Conservation (phyloP, 208 protist species). For the Naegleria fowleri region DNA sequence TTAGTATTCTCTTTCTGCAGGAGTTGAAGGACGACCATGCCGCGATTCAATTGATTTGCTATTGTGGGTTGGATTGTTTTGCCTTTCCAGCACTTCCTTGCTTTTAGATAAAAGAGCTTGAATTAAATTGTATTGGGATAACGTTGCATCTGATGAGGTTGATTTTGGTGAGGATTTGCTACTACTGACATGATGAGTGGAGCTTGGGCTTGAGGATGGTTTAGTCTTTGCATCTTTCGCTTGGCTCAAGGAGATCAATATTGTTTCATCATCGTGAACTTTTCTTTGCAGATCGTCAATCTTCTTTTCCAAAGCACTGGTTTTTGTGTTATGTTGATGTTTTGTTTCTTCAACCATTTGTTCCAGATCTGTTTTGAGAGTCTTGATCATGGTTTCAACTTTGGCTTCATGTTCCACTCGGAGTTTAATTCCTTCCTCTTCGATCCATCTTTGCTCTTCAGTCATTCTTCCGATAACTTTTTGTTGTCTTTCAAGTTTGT, state of each 20-base stretch:
- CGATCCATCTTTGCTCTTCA: constrained; percentile 16
- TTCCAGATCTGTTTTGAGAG: not conserved
- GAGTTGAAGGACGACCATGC: not conserved
- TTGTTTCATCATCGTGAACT: not conserved
- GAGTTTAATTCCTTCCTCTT: constrained; percentile 18
- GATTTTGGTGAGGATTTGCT: not conserved
- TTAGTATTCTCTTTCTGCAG: constrained; percentile 5
- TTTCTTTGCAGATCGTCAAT: not conserved
- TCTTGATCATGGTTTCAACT: not conserved
- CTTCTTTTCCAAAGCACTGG: not conserved
- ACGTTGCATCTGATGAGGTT: not conserved
- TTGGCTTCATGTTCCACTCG: constrained; percentile 18
- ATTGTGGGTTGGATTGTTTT: not conserved
- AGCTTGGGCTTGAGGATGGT: not conserved
- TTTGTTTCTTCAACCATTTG: not conserved
- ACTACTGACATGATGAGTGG: not conserved
- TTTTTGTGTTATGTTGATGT: not conserved
- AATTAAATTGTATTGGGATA: not conserved
- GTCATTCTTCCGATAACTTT: constrained; percentile 11
- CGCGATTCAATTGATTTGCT: not conserved
- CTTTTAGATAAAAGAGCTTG: not conserved
- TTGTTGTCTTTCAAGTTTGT: constrained; percentile 10
- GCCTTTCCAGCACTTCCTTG: not conserved
- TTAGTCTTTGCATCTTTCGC: no score
- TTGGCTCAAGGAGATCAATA: not conserved